These are phyloP conservation scores for Metarhizium brunneum DNA, from an alignment of 2,329 filamentous ascomycete genomes.

Conservation along the genomic window DNA sequence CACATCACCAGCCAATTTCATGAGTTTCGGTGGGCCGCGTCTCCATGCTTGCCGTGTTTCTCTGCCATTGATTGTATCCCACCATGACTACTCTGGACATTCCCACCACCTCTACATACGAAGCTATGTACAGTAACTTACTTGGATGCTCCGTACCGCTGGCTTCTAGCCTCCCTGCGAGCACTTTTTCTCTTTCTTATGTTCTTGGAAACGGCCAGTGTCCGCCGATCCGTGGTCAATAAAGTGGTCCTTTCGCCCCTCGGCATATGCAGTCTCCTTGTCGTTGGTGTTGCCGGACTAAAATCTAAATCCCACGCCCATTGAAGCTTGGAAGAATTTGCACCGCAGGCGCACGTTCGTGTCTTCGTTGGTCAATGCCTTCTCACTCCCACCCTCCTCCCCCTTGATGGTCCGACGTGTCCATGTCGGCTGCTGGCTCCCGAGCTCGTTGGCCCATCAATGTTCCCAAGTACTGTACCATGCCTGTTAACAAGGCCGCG, in stretches of 20 bases:
- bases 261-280: constrained; percentile 29
- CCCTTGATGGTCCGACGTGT: constrained; percentile 3
- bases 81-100: too few relatives aligned
- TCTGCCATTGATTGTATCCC: too few relatives aligned
- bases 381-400: constrained; percentile 15
- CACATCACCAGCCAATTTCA: constrained; percentile 16
- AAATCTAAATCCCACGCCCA: constrained; percentile 1
- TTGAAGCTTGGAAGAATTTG: not conserved
- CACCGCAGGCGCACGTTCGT: constrained; percentile 2
- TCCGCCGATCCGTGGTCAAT: not conserved
- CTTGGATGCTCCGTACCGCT: too few relatives aligned
- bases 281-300: constrained; percentile 5
- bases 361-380: constrained; percentile 6
- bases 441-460: constrained; percentile 4
- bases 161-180: too few relatives aligned
- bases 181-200: too few relatives aligned
- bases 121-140: too few relatives aligned
- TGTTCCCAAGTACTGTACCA: not conserved
- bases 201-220: not conserved
- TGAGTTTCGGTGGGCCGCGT: constrained; percentile 6
- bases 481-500: not conserved
- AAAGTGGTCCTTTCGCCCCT: constrained; percentile 14
- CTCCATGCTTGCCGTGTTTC: not conserved
- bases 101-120: too few relatives aligned
- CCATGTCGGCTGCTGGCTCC: constrained; percentile 3